These are phyloP conservation scores for Aureobasidium zeae DNA, from an alignment of 2,329 filamentous ascomycete species.

Conservation along the genomic window DNA sequence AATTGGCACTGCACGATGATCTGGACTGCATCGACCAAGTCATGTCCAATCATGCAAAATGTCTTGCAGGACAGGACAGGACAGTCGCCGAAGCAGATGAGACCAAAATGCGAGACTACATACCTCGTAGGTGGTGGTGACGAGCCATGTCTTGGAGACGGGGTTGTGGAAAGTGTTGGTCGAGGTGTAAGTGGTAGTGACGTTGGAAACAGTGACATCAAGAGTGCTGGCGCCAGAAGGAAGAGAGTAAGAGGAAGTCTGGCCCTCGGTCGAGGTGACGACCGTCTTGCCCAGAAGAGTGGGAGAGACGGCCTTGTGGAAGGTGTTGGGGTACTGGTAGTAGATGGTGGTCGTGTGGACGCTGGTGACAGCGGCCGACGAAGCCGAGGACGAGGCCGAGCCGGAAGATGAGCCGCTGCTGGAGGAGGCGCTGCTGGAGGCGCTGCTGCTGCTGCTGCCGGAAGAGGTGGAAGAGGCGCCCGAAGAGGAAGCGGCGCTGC, in stretches of 20 bases:
- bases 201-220: conserved; percentile 7
- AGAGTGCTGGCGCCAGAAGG: conserved; percentile 1
- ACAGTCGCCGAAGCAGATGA: not conserved
- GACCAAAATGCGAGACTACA: not conserved
- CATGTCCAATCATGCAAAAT: not conserved
- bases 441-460: not conserved
- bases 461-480: not conserved
- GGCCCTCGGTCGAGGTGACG: conserved; percentile 5
- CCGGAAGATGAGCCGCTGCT: not conserved
- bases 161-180: conserved; percentile 11
- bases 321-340: conserved; percentile 15
- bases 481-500: not conserved
- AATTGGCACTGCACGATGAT: not conserved
- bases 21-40: too few species aligned
- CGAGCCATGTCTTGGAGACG: conserved; percentile 8
- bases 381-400: not conserved
- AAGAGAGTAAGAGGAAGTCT: conserved; percentile 10
- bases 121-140: conserved; percentile 9
- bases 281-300: conserved; percentile 12
- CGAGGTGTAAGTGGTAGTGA: conserved; percentile 13
- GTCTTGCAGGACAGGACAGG: too few species aligned
- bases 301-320: conserved; percentile 15
- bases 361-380: not conserved
- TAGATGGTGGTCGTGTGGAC: conserved; percentile 9
- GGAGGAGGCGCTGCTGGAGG: too few species aligned